These are phyloP conservation scores for Volutella citrinella DNA, from an alignment of 2,329 filamentous ascomycete species.

Conservation along the genomic window DNA sequence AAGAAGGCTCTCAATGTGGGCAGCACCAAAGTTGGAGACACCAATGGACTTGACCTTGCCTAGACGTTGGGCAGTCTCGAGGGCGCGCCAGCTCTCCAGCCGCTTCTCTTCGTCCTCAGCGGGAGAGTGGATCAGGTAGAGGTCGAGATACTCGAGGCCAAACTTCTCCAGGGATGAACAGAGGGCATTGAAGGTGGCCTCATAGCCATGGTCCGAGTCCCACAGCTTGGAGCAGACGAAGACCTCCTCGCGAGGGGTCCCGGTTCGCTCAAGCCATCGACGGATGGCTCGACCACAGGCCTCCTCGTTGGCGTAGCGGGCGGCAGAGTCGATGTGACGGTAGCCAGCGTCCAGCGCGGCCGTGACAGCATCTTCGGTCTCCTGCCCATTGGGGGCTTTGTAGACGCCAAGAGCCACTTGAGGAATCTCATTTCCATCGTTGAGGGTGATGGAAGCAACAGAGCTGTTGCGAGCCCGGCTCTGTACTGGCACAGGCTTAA, in stretches of 20 bases:
- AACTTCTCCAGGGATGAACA: slow-evolving; percentile 66
- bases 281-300: slow-evolving; percentile 70
- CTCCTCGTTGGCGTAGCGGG: slow-evolving; percentile 62
- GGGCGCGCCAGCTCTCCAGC: slow-evolving; percentile 70
- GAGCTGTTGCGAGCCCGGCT: slow-evolving; percentile 24
- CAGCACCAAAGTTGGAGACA: slow-evolving; percentile 74
- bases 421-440: slow-evolving; percentile 69
- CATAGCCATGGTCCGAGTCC: slow-evolving; percentile 44
- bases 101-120: slow-evolving; percentile 67
- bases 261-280: slow-evolving; percentile 62
- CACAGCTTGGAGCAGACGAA: slow-evolving; percentile 69
- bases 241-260: slow-evolving; percentile 63
- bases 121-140: slow-evolving; percentile 63
- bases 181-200: slow-evolving; percentile 54
- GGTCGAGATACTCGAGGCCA: slow-evolving; percentile 67
- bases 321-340: slow-evolving; percentile 53
- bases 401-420: slow-evolving; percentile 46
- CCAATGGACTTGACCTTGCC: slow-evolving; percentile 69
- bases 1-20: slow-evolving; percentile 54
- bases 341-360: slow-evolving; percentile 58
- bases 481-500: slow-evolving; percentile 28
- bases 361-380: slow-evolving; percentile 59
- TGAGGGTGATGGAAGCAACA: slow-evolving; percentile 55
- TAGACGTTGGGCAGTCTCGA: slow-evolving; percentile 62
- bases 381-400: slow-evolving; percentile 46